Percentiles rank a stretch among this genome's conserved stretches.
Conservation (phyloP, 2,329 filamentous ascomycete genomes). For the Beauveria sp. region DNA sequence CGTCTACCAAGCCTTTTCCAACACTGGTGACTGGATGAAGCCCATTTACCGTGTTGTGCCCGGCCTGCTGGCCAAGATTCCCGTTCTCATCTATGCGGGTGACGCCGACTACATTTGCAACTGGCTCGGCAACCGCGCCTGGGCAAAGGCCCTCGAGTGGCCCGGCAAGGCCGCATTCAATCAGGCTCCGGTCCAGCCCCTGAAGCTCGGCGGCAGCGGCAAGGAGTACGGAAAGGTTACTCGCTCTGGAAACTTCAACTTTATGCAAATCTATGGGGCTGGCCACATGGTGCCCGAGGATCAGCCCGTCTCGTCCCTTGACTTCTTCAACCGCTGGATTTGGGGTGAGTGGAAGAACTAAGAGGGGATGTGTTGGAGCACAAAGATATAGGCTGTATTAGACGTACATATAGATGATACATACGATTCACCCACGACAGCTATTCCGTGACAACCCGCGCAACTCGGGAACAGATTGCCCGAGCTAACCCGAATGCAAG, state of each 20-base stretch:
- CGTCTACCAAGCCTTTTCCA: slow-evolving; percentile 97
- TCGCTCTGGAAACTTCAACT: slow-evolving; percentile 11
- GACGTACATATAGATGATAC: slow-evolving; percentile 2
- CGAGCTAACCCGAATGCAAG: not conserved
- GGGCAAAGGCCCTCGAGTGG: slow-evolving; percentile 93
- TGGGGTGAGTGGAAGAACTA: slow-evolving; percentile 13
- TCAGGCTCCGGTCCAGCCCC: slow-evolving; percentile 59
- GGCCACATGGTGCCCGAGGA: slow-evolving; percentile 14
- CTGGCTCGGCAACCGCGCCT: slow-evolving; percentile 97
- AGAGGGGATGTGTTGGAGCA: not conserved
- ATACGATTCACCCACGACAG: not conserved
- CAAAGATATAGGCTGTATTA: not conserved
- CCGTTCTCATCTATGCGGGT: slow-evolving; percentile 88
- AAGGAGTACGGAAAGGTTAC: slow-evolving; percentile 14
- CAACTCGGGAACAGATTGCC: not conserved
- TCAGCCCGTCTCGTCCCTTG: slow-evolving; percentile 11
- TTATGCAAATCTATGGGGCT: slow-evolving; percentile 13
- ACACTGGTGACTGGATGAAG: slow-evolving; percentile 98
- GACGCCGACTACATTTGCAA: slow-evolving; percentile 91
- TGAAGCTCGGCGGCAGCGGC: slow-evolving; percentile 47
- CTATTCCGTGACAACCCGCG: not conserved
- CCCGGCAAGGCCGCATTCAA: slow-evolving; percentile 75
- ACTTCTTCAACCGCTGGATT: slow-evolving; percentile 16
- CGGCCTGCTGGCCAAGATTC: slow-evolving; percentile 78
- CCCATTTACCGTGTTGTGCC: slow-evolving; percentile 91